Percentiles rank a stretch among this genome's conserved stretches.
These are phyloP conservation scores for Leccinum solheimii DNA, from an alignment of 1,284 basidiomycete species.

Conservation along the genomic window DNA sequence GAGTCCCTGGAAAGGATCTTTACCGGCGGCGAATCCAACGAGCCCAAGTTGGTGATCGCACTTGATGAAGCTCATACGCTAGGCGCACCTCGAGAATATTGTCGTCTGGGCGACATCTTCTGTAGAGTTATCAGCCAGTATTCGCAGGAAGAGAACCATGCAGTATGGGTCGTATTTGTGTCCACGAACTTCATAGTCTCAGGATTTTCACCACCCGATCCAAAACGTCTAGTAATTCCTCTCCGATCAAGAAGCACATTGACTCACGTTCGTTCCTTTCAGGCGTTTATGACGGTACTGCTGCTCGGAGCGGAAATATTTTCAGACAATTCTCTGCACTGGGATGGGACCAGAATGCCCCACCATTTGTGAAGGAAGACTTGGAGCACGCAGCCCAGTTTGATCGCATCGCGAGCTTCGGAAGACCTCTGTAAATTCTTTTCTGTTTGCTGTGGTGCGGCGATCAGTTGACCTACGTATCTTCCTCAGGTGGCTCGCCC, in stretches of 20 bases:
- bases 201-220: conserved; percentile 7
- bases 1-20: not conserved
- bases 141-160: not conserved
- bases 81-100: not conserved
- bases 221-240: not conserved
- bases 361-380: not conserved
- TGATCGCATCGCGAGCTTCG: not conserved
- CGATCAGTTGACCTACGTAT: not conserved
- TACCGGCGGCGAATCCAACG: not conserved
- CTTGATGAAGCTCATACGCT: conserved; percentile 10
- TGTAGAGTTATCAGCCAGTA: conserved; percentile 7
- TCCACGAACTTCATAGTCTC: conserved; percentile 15
- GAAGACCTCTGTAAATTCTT: not conserved
- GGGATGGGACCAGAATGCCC: conserved; percentile 11
- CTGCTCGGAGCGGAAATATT: not conserved
- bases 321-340: conserved; percentile 12
- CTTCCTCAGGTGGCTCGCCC: not conserved
- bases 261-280: not conserved
- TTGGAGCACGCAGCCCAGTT: not conserved
- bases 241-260: not conserved
- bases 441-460: not conserved
- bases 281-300: not conserved
- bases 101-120: conserved; percentile 8
- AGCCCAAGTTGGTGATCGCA: conserved; percentile 5
- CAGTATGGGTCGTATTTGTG: conserved; percentile 16